Base-by-base conservation (phyloP, 1,284 basidiomycete species). In the Melampsora occidentalis region DNA sequence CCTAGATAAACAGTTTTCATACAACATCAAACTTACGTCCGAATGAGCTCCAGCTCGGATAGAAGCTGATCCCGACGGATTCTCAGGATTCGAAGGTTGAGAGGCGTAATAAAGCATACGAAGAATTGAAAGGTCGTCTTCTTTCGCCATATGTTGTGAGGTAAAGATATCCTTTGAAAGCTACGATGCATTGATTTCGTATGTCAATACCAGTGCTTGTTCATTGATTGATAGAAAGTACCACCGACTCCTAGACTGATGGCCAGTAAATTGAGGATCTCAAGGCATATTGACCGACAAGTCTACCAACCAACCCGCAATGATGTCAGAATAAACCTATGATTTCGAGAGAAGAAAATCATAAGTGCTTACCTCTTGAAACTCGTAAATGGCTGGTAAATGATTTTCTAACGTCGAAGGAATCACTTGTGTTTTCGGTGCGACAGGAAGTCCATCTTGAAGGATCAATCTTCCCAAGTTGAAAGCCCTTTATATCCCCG, bases 391-490 rank as follows among this genome's bases (percentile, higher is more conserved):
- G 7, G n/a, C 57, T 5, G 57, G 18, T 59, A 59, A 25, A 59
- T 59, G 57, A 59, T 31, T 25, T 22, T 59, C 2, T 22, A 59
- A 59, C 10, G 20, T 25, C 0, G 57, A 59, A 59, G 57, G 57
- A 1, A 59, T 25, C 28, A 25, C 3, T 59, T 59, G 57, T 10
- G 57, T 59, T 16, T 22, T 25, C 5, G 16, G n/a, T 59, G 22
- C 57, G n/a, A 59, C 22, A 25, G 57, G 57, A 22, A 22, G 10
- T 59, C 57, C 57, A 59, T 59, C 57, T 16, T 59, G 22, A 59
- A 59, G 57, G 28, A 22, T 59, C 57, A 59, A 59, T 59, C 57
- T 59, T 59, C 57, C 57, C 22, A 59, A 25, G 28, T 59, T 59
- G 57, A 59, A 59, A 10, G 57, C 57, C 14, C 57, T 59, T 59